These are phyloP conservation scores for Radiomyces spectabilis DNA, from an alignment of 192 early-diverging fungal genomes.

Conservation along the genomic window DNA sequence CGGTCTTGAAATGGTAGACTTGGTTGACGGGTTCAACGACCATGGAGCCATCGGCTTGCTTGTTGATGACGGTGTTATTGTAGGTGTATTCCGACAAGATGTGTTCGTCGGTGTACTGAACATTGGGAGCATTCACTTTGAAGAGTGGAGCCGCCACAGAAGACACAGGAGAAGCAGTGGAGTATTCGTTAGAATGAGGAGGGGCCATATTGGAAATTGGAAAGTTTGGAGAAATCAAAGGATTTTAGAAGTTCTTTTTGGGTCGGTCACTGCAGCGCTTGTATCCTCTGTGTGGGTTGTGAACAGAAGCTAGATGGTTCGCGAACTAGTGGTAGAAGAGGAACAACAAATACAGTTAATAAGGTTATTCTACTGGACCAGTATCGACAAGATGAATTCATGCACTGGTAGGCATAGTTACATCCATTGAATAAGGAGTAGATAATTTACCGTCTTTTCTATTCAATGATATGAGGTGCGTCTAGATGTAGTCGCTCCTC, in stretches of 20 bases:
- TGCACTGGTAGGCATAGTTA: background rate
- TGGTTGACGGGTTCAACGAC: slow-evolving; percentile 80
- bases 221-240: slow-evolving; percentile 4
- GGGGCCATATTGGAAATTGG: slow-evolving; percentile 16
- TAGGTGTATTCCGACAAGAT: slow-evolving; percentile 88
- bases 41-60: slow-evolving; percentile 58
- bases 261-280: slow-evolving; percentile 32
- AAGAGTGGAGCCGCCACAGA: slow-evolving; percentile 42
- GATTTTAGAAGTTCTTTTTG: slow-evolving; percentile 19
- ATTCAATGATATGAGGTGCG: background rate
- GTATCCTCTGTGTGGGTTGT: slow-evolving; percentile 42
- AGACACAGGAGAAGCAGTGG: slow-evolving; percentile 33
- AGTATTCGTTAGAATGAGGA: slow-evolving; percentile 18
- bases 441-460: slow-evolving; percentile 19
- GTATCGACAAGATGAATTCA: no score
- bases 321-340: slow-evolving; percentile 25
- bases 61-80: slow-evolving; percentile 77
- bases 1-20: slow-evolving; percentile 86
- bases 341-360: slow-evolving; percentile 5
- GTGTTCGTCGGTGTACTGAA: slow-evolving; percentile 70
- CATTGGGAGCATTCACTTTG: slow-evolving; percentile 85
- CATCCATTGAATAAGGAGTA: background rate
- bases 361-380: background rate
- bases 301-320: slow-evolving; percentile 35
- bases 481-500: background rate